Base-by-base conservation (phyloP, 2,329 filamentous ascomycete species). In the Diaporthe sp. region DNA sequence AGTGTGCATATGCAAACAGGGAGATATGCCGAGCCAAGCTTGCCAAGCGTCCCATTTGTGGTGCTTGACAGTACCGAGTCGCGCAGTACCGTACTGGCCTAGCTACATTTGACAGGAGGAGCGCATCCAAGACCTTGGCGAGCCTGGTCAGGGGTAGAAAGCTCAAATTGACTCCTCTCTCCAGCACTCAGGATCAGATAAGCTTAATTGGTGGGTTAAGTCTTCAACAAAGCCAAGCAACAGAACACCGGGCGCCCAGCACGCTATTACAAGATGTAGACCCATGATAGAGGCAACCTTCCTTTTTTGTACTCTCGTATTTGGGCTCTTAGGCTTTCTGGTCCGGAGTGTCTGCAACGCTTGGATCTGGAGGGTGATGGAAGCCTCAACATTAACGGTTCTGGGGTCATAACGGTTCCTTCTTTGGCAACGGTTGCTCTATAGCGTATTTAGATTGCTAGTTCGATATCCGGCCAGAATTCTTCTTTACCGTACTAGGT, bases 1-100 rank as follows among this genome's bases (percentile, higher is more conserved):
- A 30, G 42, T 37, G 19, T 50, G 42, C 61, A 50, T 50, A 15
- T 37, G 61, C 42, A 27, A 25, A 17, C 22, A 50, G 19, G 61
- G 61, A 50, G 61, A 65, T 35, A 37, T 66, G 44, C 42, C 42
- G 44, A 50, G 61, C 61, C 61, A 66, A 66, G 61, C 42, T 30
- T 66, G 61, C 61, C 61, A 50, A 50, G 61, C 25, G 27, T 3
- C 59, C 19, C 19, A 25, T 66, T 35, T 66, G 5, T 2, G 13
- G 30, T 66, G 27, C 61, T 35, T 66, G 27, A 35, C 42, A 35
- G 22, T 3, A 13, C 30, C 30, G 19, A 66, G 19, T 35, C 42
- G 27, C 30, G 15, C 27, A 35, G 6, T 66, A 4, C 19, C 42
- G 61, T 50, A 42, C n/a, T 50, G 42, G n/a, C 27, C 61, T 66